Percentiles rank a stretch among this genome's conserved stretches.
These are phyloP conservation scores for Aspergillus aculeatus DNA, from an alignment of 2,329 filamentous ascomycete species.

Conservation along the genomic window DNA sequence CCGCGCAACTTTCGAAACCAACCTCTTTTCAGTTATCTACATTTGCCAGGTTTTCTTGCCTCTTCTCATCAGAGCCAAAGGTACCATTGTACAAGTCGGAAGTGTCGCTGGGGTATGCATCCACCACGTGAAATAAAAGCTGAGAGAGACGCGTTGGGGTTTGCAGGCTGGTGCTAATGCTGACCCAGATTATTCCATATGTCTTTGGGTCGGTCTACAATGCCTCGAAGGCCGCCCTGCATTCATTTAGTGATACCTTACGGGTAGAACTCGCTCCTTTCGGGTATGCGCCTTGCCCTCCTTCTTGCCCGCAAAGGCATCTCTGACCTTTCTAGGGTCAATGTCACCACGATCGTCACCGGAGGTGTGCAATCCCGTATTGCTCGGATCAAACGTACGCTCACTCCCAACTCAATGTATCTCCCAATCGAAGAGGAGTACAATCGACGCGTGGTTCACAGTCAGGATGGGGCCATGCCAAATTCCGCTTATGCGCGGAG, in stretches of 20 bases:
- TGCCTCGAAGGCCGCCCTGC: conserved; percentile 59
- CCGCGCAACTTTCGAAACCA: conserved; percentile 51
- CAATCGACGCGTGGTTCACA: conserved; percentile 51
- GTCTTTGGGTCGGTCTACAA: conserved; percentile 54
- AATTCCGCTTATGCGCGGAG: conserved; percentile 54
- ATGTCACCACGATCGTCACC: conserved; percentile 56
- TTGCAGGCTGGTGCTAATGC: background rate
- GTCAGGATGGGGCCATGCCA: conserved; percentile 54
- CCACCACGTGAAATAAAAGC: background rate
- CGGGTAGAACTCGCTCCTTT: conserved; percentile 57
- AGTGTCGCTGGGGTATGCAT: conserved; percentile 42
- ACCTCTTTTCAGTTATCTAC: conserved; percentile 58
- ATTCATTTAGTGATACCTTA: conserved; percentile 58
- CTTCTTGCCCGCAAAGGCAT: background rate
- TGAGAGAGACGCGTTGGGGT: background rate
- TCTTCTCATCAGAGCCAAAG: conserved; percentile 48
- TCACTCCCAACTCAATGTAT: conserved; percentile 53
- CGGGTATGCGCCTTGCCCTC: conserved; percentile 29
- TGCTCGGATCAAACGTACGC: conserved; percentile 50
- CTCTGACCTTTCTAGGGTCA: conserved; percentile 37
- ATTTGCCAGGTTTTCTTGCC: conserved; percentile 59
- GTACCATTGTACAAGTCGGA: conserved; percentile 48
- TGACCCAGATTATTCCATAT: conserved; percentile 41
- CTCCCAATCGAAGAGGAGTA: conserved; percentile 54
- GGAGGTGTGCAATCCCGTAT: conserved; percentile 62